Evolutionary conservation across 768 basidiomycete species (phyloP).

Genomic region (Ramaria sp.): DNA sequence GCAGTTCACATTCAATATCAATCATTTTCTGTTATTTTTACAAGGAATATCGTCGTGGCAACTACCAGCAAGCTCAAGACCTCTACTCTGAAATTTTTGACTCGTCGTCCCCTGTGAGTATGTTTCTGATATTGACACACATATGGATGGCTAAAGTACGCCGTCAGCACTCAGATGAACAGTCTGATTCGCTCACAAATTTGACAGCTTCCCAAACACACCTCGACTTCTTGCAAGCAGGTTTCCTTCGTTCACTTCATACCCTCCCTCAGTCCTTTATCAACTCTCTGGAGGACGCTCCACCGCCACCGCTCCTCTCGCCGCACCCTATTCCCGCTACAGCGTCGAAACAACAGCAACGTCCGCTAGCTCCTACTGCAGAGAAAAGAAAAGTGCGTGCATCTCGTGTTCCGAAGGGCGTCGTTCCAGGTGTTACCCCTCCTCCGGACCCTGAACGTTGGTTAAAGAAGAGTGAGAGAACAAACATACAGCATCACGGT

Average conservation of each 20-base stretch:
- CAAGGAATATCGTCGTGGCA: constrained; percentile 70
- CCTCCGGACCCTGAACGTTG: constrained; percentile 80
- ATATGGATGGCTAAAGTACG: neutral
- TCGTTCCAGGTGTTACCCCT: constrained; percentile 68
- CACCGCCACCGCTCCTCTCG: constrained; percentile 40
- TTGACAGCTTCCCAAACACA: constrained; percentile 72
- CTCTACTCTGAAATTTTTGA: constrained; percentile 77
- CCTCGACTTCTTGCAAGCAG: constrained; percentile 71
- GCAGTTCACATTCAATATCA: neutral
- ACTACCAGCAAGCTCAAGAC: constrained; percentile 62
- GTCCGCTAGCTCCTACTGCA: constrained; percentile 18
- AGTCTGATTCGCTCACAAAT: constrained; percentile 80
- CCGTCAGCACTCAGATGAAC: constrained; percentile 70
- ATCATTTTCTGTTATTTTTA: neutral
- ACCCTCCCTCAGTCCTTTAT: constrained; percentile 40
- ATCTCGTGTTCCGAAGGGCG: constrained; percentile 65
- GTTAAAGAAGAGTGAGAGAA: constrained; percentile 78
- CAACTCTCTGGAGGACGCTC: constrained; percentile 46
- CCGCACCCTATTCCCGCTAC: constrained; percentile 18
- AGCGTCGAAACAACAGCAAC: constrained; percentile 21
- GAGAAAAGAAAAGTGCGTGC: constrained; percentile 38
- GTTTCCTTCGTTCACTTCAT: constrained; percentile 54
- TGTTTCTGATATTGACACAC: constrained; percentile 1
- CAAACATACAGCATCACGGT: constrained; percentile 28
- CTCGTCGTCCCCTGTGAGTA: constrained; percentile 61